Conservation (phyloP, 176 grass and related monocot species). For the Avena insularis region DNA sequence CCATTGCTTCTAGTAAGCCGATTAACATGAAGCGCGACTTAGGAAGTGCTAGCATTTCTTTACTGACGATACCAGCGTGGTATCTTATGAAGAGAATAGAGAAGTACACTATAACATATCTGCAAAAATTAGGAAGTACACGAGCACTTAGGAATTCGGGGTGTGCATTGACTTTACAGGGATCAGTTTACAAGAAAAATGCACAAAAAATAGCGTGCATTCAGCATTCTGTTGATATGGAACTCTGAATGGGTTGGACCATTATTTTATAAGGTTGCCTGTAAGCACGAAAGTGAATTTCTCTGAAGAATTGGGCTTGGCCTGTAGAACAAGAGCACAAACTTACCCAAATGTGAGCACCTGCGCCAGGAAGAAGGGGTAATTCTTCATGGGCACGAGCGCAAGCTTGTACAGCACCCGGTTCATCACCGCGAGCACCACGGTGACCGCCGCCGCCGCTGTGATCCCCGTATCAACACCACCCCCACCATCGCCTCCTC, state of each 20-base stretch:
- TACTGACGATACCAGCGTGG: constrained; percentile 65
- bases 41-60: constrained; percentile 85
- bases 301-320: not conserved
- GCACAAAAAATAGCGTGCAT: not conserved
- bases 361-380: constrained; percentile 94
- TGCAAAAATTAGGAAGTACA: constrained; percentile 39
- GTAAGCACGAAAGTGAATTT: not conserved
- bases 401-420: constrained; percentile 97
- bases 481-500: not conserved
- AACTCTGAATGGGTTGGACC: constrained; percentile 4
- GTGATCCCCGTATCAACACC: constrained; percentile 43
- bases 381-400: constrained; percentile 83
- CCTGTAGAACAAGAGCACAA: not conserved
- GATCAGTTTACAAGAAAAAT: not conserved
- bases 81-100: constrained; percentile 71
- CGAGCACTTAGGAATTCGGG: not conserved
- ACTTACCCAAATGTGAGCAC: constrained; percentile 79
- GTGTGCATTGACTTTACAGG: not conserved
- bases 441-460: constrained; percentile 50
- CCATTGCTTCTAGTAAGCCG: constrained; percentile 78
- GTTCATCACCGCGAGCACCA: constrained; percentile 79
- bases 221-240: not conserved
- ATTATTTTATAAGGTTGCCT: not conserved
- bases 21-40: constrained; percentile 76
- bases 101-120: constrained; percentile 87